A percentile compares a stretch with the other conserved stretches of the same genome.
These are phyloP conservation scores for Myotisia sp. DNA, from an alignment of 2,329 filamentous ascomycete genomes.

Conservation along the genomic window DNA sequence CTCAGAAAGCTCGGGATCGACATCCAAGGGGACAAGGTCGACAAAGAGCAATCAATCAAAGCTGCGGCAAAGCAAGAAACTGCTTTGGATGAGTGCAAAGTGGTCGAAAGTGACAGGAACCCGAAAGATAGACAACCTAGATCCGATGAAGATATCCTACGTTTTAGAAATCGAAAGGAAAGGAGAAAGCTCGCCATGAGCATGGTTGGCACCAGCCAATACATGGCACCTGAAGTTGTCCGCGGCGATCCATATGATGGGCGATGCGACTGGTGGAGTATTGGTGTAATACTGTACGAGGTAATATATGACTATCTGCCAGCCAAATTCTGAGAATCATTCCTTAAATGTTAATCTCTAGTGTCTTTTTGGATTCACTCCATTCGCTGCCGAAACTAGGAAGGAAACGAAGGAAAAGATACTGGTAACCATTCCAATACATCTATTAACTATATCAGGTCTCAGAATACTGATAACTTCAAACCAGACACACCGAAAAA, in stretches of 20 bases:
- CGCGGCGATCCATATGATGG: conserved; percentile 72
- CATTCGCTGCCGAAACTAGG: conserved; percentile 69
- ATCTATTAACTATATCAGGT: neutral
- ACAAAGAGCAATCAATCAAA: conserved; percentile 43
- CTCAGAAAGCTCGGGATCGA: conserved; percentile 61
- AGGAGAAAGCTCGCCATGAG: conserved; percentile 64
- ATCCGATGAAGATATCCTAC: conserved; percentile 41
- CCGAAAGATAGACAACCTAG: conserved; percentile 12
- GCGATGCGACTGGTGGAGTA: conserved; percentile 92
- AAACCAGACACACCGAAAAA: conserved; percentile 50
- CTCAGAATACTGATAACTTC: neutral
- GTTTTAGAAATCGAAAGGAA: conserved; percentile 55
- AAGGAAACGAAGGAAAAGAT: conserved; percentile 79
- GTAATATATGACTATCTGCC: conserved; percentile 19
- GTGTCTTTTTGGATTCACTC: conserved; percentile 83
- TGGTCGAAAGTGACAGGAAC: neutral
- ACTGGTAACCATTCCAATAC: conserved; percentile 35
- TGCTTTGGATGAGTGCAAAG: too few species aligned
- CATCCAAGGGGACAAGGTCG: conserved; percentile 59
- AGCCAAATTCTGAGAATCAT: neutral
- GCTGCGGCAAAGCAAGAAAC: conserved; percentile 15
- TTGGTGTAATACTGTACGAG: conserved; percentile 87
- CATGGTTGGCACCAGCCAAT: conserved; percentile 88
- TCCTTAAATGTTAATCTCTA: conserved; percentile 16
- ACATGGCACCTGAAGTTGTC: conserved; percentile 95